A percentile compares a stretch with the other conserved stretches of the same genome.
Evolutionary conservation across 2,329 filamentous ascomycete species (phyloP).

Genomic region (Pseudocercospora ulei): DNA sequence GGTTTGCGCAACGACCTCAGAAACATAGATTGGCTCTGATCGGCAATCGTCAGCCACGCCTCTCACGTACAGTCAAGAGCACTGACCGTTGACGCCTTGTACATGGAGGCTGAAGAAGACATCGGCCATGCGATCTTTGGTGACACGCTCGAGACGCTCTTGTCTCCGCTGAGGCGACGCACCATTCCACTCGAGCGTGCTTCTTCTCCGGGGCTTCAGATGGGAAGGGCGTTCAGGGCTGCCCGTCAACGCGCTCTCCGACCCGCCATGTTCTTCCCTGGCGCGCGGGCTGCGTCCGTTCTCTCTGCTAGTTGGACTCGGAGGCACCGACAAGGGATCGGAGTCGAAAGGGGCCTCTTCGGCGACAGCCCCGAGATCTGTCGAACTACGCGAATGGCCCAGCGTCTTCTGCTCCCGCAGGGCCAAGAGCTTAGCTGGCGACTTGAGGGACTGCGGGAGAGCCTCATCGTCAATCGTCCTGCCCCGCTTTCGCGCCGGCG

Average conservation of each 20-base stretch:
- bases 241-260: slow-evolving; percentile 15
- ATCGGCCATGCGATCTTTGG: slow-evolving; percentile 66
- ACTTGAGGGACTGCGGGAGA: slow-evolving; percentile 56
- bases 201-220: slow-evolving; percentile 44
- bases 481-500: slow-evolving; percentile 39
- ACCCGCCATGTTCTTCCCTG: slow-evolving; percentile 24
- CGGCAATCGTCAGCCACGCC: slow-evolving; percentile 17
- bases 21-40: slow-evolving; percentile 74
- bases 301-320: background rate
- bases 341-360: slow-evolving; percentile 22
- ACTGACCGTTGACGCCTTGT: slow-evolving; percentile 42
- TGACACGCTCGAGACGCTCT: slow-evolving; percentile 63
- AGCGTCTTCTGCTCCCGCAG: slow-evolving; percentile 42
- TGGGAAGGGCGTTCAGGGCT: slow-evolving; percentile 33
- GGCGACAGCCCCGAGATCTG: slow-evolving; percentile 40
- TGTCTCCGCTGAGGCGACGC: slow-evolving; percentile 55
- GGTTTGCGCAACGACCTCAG: slow-evolving; percentile 64
- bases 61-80: background rate
- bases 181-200: slow-evolving; percentile 55
- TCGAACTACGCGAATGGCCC: slow-evolving; percentile 52
- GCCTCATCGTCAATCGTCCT: slow-evolving; percentile 68
- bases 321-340: slow-evolving; percentile 1
- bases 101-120: slow-evolving; percentile 81
- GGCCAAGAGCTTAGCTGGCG: slow-evolving; percentile 56
- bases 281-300: slow-evolving; percentile 16